phyloP scores from a whole-genome alignment of 2,329 filamentous ascomycete species.

The Teratosphaeria destructans region DNA sequence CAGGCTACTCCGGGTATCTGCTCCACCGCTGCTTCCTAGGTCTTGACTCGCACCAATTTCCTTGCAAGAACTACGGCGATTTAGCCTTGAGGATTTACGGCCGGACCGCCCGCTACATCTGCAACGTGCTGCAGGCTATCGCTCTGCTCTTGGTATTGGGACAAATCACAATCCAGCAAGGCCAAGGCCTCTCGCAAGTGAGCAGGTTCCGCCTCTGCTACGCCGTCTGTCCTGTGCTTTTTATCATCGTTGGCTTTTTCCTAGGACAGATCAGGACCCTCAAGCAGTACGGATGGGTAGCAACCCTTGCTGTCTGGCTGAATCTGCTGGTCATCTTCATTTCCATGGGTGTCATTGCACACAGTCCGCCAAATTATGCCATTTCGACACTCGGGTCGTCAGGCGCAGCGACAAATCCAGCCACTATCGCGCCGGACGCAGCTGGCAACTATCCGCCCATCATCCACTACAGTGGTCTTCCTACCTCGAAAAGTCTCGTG shows the following conservation, averaged over 20 bases:
- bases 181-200: conserved; percentile 45
- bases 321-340: conserved; percentile 44
- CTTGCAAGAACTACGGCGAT: conserved; percentile 33
- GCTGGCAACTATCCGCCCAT: conserved; percentile 9
- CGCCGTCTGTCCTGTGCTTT: conserved; percentile 42
- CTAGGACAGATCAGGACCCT: conserved; percentile 48
- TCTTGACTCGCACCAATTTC: conserved; percentile 31
- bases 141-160: conserved; percentile 41
- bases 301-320: conserved; percentile 46
- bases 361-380: conserved; percentile 40
- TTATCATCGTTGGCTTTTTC: conserved; percentile 38
- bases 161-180: conserved; percentile 43
- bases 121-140: conserved; percentile 30
- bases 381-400: conserved; percentile 10
- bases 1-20: conserved; percentile 8
- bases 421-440: conserved; percentile 23
- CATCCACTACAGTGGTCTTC: conserved; percentile 10
- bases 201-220: conserved; percentile 38
- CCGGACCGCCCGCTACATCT: conserved; percentile 25
- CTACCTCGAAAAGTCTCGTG: conserved; percentile 7
- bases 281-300: conserved; percentile 44
- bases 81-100: conserved; percentile 32
- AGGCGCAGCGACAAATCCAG: conserved; percentile 18
- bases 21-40: conserved; percentile 5
- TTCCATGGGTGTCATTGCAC: conserved; percentile 41